Evolutionary conservation across 805 yeast genomes (phyloP).

Genomic region (Ogataea parapolymorpha): DNA sequence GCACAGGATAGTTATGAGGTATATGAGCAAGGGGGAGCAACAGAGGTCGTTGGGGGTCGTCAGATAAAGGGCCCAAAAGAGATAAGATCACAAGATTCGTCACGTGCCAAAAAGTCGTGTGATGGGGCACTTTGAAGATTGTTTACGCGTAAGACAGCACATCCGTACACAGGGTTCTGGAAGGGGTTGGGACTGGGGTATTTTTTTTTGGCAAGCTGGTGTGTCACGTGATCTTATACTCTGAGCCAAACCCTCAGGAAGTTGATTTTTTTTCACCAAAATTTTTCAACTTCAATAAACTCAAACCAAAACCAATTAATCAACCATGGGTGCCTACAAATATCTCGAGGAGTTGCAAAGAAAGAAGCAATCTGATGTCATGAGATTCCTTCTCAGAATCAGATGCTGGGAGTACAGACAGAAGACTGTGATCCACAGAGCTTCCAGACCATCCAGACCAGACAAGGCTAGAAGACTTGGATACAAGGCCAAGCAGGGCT

Average conservation of each 20-base stretch:
- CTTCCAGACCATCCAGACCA: conserved; percentile 98
- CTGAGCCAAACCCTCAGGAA: neutral
- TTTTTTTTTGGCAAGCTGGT: no score
- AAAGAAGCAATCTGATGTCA: conserved; percentile 99
- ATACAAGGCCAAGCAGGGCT: conserved; percentile 99
- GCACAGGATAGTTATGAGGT: no score
- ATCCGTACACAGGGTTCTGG: no score
- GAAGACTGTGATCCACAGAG: conserved; percentile 97
- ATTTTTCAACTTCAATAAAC: conserved; percentile 3
- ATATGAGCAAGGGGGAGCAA: no score
- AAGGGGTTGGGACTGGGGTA: no score
- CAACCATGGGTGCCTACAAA: conserved; percentile 98
- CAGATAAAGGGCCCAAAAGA: neutral
- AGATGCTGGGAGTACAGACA: conserved; percentile 99
- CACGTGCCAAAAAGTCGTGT: neutral
- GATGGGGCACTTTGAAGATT: neutral
- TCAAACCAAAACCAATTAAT: conserved; percentile 2
- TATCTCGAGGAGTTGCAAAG: conserved; percentile 98
- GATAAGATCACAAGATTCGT: neutral
- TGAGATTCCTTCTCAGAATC: conserved; percentile 98
- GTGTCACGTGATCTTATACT: neutral
- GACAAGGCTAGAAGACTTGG: conserved; percentile 99
- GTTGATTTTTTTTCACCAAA: conserved; percentile 5
- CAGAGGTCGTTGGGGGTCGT: no score
- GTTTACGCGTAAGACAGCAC: neutral